Conservation (phyloP, 2,329 filamentous ascomycete species). For the Trichophyton schoenleinii region DNA sequence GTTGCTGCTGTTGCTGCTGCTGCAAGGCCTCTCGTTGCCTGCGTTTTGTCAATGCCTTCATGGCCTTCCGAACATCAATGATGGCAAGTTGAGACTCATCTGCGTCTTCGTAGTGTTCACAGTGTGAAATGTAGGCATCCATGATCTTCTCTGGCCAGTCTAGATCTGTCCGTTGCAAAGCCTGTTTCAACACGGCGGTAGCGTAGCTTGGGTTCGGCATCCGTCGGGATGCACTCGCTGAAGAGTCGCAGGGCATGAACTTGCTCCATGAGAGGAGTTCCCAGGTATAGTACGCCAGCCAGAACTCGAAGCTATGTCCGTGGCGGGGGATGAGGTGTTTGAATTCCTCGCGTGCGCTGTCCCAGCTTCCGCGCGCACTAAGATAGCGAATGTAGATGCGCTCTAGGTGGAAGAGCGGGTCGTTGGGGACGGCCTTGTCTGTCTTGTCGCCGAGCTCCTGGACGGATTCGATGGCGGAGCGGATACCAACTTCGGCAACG, state of each 20-base stretch:
- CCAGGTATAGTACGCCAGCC: conserved; percentile 84
- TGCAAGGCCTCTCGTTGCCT: conserved; percentile 47
- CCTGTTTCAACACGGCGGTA: conserved; percentile 63
- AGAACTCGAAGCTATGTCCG: conserved; percentile 78
- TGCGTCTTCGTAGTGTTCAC: conserved; percentile 78
- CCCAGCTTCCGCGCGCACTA: conserved; percentile 65
- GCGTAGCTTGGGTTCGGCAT: conserved; percentile 58
- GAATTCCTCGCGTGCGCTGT: conserved; percentile 68
- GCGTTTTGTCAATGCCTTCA: conserved; percentile 50
- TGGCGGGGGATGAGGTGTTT: conserved; percentile 56
- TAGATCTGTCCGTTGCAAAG: conserved; percentile 42
- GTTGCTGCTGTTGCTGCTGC: conserved; percentile 15
- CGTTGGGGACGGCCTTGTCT: conserved; percentile 71
- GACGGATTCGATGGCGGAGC: conserved; percentile 74
- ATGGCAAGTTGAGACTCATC: conserved; percentile 61
- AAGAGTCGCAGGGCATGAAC: conserved; percentile 41
- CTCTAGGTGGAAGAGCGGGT: conserved; percentile 78
- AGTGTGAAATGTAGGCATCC: conserved; percentile 41
- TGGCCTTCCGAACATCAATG: conserved; percentile 58
- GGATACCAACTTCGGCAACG: conserved; percentile 78
- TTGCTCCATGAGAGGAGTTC: conserved; percentile 64
- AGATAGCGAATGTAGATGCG: conserved; percentile 86
- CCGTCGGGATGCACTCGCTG: conserved; percentile 42
- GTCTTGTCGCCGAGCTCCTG: conserved; percentile 61
- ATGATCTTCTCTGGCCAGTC: conserved; percentile 41